Base-by-base conservation (phyloP, 2,329 filamentous ascomycete species). In the Ophiognomonia clavigignenti-juglandacearum region DNA sequence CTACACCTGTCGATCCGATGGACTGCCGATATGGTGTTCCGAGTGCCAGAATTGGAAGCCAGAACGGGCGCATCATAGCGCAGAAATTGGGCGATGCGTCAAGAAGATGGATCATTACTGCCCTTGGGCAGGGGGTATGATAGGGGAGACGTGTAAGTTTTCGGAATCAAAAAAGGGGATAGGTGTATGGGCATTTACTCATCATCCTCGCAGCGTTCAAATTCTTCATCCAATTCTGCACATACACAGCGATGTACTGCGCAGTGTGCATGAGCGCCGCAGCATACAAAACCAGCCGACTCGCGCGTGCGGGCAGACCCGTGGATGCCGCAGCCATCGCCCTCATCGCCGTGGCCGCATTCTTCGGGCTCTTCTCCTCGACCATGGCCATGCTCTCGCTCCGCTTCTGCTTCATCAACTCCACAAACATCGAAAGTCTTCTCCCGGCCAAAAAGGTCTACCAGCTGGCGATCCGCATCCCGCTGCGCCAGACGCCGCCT, bases 51-150 rank as follows among this genome's bases (percentile, higher is more conserved):
- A 85, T 54, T 96, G 87, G 81, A 97, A 96, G 64, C 83, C 86
- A 0, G 92, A 96, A 59, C 78, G 92, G 4, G 79, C 86, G 3
- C 90, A 96, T 62, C 92, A 97, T 65, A 95, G 86, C 59, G 83
- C 83, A 43, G 88, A 95, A 61, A 71, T 93, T 11, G 81, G 81
- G 41, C 77, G 89, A 36, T 97, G 92, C 60, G 86, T 95, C 19
- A 71, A 78, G 34, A 93, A 93, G 59, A 93, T 96, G 86, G 92
- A 97, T 54, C 92, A 97, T 61, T 93, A 91, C 59, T 98, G 93
- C 60, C 93, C 92, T 0, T 97, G 86, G 86, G 91, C 95, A n/a
- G 92, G 92, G 4, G 93, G 92, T 19, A 87, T 96, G 54, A 83
- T 98, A 9, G 86, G 83, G 0, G 91, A 96, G 63, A 90, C 82